These are phyloP conservation scores for Talaromyces islandicus DNA, from an alignment of 2,329 filamentous ascomycete species.

Conservation along the genomic window DNA sequence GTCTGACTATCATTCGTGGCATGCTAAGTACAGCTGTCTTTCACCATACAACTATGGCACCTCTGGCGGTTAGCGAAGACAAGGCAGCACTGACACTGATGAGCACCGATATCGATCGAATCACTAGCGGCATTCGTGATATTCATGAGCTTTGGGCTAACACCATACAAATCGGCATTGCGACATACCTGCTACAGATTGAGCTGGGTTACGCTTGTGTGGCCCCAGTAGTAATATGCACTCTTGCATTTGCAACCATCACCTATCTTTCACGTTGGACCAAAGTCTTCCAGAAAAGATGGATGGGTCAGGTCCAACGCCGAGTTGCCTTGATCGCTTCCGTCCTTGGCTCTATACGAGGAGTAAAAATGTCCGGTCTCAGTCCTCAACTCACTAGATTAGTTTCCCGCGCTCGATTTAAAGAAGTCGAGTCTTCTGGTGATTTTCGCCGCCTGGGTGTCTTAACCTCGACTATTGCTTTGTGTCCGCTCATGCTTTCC, in stretches of 20 bases:
- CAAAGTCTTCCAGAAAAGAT: background rate
- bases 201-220: background rate
- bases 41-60: slow-evolving; percentile 32
- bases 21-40: slow-evolving; percentile 36
- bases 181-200: slow-evolving; percentile 22
- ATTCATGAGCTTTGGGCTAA: slow-evolving; percentile 29
- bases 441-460: background rate
- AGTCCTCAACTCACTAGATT: background rate
- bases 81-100: slow-evolving; percentile 37
- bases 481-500: slow-evolving; percentile 12
- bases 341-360: background rate
- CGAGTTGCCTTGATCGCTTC: background rate
- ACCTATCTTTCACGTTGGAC: background rate
- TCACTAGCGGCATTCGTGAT: slow-evolving; percentile 16
- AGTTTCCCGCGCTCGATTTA: background rate
- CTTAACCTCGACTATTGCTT: background rate
- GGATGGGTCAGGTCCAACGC: background rate
- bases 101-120: slow-evolving; percentile 33
- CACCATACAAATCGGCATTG: slow-evolving; percentile 29
- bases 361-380: slow-evolving; percentile 1
- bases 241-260: background rate
- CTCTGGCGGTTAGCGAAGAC: slow-evolving; percentile 27
- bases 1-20: slow-evolving; percentile 21
- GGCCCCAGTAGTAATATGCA: background rate
- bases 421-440: background rate